These are phyloP conservation scores for Strigomonas culicis DNA, from an alignment of 208 protist species.

Conservation along the genomic window DNA sequence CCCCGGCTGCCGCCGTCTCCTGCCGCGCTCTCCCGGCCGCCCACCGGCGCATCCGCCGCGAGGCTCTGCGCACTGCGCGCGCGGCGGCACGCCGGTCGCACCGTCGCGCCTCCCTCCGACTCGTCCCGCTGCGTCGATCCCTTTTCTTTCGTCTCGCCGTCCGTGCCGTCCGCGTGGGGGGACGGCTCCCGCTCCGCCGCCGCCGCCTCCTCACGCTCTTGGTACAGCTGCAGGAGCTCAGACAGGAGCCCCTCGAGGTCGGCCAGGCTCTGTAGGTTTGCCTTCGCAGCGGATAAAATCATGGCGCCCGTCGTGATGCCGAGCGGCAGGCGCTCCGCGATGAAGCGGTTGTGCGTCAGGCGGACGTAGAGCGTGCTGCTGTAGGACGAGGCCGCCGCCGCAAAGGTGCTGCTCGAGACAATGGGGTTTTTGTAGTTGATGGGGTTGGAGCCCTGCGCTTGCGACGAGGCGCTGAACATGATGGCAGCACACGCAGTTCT, in stretches of 20 bases:
- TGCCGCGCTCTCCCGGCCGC: not conserved
- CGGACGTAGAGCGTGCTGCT: constrained; percentile 33
- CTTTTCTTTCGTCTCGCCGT: too few species aligned
- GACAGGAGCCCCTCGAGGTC: too few species aligned
- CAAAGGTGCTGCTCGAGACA: constrained; percentile 48
- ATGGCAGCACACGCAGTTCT: not conserved
- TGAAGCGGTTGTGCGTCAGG: constrained; percentile 41
- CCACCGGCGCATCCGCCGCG: too few species aligned
- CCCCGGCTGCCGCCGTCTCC: not conserved
- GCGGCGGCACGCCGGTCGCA: too few species aligned
- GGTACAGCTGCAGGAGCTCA: too few species aligned
- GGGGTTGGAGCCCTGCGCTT: not conserved
- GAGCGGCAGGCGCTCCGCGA: constrained; percentile 24
- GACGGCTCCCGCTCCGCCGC: too few species aligned
- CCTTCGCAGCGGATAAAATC: constrained; percentile 15
- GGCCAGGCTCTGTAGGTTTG: too few species aligned
- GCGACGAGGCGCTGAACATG: not conserved
- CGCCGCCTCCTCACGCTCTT: too few species aligned
- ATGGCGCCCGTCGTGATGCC: constrained; percentile 20
- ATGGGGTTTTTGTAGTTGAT: constrained; percentile 15
- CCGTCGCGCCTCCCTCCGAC: too few species aligned
- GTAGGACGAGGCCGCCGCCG: constrained; percentile 28
- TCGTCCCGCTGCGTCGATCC: too few species aligned
- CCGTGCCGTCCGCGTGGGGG: too few species aligned
- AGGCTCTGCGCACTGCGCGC: too few species aligned